Conservation (phyloP, 176 grass and related monocot genomes). For the Echinochloa phyllopogon region DNA sequence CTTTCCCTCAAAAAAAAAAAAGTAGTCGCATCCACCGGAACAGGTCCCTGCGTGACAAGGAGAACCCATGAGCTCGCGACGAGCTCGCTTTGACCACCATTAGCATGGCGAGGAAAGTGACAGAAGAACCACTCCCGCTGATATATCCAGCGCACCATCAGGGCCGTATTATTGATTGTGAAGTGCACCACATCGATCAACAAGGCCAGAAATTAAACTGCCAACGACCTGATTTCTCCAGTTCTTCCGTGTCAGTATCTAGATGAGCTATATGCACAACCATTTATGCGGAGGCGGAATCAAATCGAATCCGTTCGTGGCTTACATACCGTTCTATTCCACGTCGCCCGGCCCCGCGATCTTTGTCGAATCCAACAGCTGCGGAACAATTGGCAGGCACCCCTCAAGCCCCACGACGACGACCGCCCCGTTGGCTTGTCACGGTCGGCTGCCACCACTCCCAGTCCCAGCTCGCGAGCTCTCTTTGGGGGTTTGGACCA, state of each 20-base stretch:
- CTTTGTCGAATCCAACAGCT: constrained; percentile 9
- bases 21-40: constrained; percentile 2
- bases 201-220: neutral
- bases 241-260: neutral
- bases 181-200: neutral
- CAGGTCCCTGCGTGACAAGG: constrained; percentile 10
- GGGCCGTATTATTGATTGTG: neutral
- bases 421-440: constrained; percentile 23
- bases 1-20: too few species aligned
- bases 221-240: neutral
- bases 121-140: neutral
- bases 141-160: too few species aligned
- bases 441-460: constrained; percentile 6
- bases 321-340: neutral
- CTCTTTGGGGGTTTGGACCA: constrained; percentile 19
- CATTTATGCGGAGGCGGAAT: too few species aligned
- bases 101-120: constrained; percentile 22
- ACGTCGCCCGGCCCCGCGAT: neutral
- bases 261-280: neutral
- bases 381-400: neutral
- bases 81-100: constrained; percentile 17
- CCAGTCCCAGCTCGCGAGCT: neutral
- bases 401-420: neutral
- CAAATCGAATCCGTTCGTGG: neutral
- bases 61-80: neutral